Conservation (phyloP, 2,329 filamentous ascomycete genomes). For the Verticillium nonalfalfae region DNA sequence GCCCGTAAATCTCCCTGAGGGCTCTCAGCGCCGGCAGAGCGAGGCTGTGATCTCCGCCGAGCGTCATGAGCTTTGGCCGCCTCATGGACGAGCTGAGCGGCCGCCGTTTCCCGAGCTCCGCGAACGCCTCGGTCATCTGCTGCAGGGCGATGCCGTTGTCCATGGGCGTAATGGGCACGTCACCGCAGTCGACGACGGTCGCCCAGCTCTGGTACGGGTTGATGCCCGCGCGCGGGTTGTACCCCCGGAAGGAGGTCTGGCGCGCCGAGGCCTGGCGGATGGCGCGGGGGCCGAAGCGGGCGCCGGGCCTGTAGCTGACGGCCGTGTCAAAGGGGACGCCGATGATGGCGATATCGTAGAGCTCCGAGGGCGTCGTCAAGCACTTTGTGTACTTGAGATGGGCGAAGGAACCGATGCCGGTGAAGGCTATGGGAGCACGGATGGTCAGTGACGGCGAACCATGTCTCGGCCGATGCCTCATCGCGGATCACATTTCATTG, state of each 20-base stretch:
- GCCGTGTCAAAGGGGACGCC: conserved; percentile 71
- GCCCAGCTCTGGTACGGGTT: conserved; percentile 83
- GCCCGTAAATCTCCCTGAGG: conserved; percentile 54
- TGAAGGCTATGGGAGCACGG: conserved; percentile 36
- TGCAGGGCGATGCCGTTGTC: conserved; percentile 75
- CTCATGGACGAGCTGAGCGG: conserved; percentile 24
- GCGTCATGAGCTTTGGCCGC: conserved; percentile 55
- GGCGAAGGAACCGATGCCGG: conserved; percentile 69
- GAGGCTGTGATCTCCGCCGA: conserved; percentile 70
- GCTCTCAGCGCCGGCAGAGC: conserved; percentile 64
- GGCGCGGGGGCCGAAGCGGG: conserved; percentile 79
- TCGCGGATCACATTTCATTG: conserved; percentile 27
- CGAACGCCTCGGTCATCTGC: conserved; percentile 80
- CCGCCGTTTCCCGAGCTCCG: conserved; percentile 50
- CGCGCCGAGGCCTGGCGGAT: conserved; percentile 79
- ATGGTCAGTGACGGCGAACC: background rate
- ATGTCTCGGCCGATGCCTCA: background rate
- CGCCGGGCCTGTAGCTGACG: conserved; percentile 63
- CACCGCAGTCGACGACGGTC: conserved; percentile 78
- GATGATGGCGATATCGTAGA: conserved; percentile 66
- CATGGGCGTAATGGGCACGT: conserved; percentile 80
- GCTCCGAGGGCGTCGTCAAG: conserved; percentile 55
- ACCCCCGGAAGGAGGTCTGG: conserved; percentile 70
- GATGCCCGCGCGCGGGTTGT: conserved; percentile 74
- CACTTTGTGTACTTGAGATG: conserved; percentile 65